phyloP scores from a whole-genome alignment of 2,329 filamentous ascomycete genomes.

The Calonectria pteridis region DNA sequence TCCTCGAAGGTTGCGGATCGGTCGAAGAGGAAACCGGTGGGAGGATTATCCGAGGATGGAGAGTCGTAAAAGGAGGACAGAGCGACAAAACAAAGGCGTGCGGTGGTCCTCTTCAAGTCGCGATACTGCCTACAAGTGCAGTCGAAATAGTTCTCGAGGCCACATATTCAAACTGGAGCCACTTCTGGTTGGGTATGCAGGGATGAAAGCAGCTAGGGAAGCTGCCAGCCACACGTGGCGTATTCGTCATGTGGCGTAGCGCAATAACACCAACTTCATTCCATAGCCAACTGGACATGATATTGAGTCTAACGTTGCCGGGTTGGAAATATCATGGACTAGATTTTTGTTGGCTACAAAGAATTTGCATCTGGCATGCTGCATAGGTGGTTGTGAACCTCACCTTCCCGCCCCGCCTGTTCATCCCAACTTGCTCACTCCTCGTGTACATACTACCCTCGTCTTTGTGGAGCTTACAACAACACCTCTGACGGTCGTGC shows the following conservation, averaged over 20 bases:
- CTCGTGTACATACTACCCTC: too few relatives aligned
- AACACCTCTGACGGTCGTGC: not conserved
- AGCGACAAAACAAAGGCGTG: not conserved
- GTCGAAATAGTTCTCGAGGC: constrained; percentile 33
- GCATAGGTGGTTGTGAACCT: not conserved
- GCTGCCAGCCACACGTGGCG: constrained; percentile 25
- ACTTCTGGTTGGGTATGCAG: constrained; percentile 34
- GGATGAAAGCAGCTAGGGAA: constrained; percentile 8
- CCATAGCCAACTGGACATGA: not conserved
- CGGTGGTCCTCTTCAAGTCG: not conserved
- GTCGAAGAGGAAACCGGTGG: too few relatives aligned
- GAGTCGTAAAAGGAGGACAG: not conserved
- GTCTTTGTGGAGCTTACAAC: not conserved
- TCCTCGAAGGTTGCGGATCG: not conserved
- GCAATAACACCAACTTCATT: not conserved
- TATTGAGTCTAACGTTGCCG: not conserved
- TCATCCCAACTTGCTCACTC: not conserved
- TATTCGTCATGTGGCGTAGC: constrained; percentile 28
- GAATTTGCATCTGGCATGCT: not conserved
- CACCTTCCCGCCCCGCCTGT: not conserved
- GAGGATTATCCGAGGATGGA: not conserved
- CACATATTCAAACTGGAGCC: constrained; percentile 41
- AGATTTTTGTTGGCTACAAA: not conserved
- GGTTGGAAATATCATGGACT: not conserved
- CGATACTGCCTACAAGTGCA: not conserved